Base-by-base conservation (phyloP, 1,139 yeast species). In the Blastobotrys capitulatus region DNA sequence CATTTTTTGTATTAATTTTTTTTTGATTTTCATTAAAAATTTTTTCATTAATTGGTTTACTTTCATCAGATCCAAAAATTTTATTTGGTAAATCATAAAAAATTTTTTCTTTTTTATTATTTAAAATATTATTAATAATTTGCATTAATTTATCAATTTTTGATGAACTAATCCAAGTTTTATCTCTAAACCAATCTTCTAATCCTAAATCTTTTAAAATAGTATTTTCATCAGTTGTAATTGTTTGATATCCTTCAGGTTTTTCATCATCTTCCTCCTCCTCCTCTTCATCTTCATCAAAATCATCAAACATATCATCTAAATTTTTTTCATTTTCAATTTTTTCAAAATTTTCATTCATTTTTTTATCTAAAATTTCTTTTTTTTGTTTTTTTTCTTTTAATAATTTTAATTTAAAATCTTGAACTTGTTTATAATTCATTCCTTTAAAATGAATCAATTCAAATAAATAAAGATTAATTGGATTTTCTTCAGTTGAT, bases 101-200 rank as follows among this genome's bases (percentile, higher is more conserved):
- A n/a, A n/a, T n/a, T n/a, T n/a, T n/a, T n/a, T n/a, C n/a, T n/a
- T n/a, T n/a, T n/a, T n/a, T n/a, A n/a, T n/a, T n/a, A n/a, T 70
- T 66, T 46, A 70, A 64, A 12, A 83, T 74, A 6, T 71, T 65
- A 25, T 69, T 55, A 16, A 83, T 65, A 20, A 79, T 52, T 44
- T 73, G 71, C 42, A 82, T 53, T 41, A 82, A 72, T 53, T 74
- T 73, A 9, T 69, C 71, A 55, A 82, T 73, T 58, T 83, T 83
- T 13, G 69, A 57, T 1, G 71, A 66, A 2, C 61, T 47, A 6
- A 57, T 49, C 71, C 72, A 68, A n/a, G n/a, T n/a, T 20, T 70
- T 70, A 15, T n/a, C 12, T 6, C 47, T 47, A 48, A 66, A 67
- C 15, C 66, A 52, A 8, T 49, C 53, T 12, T 48, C 54, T 47